Percentiles rank a stretch among this genome's conserved stretches.
phyloP scores from a whole-genome alignment of 2,329 filamentous ascomycete species.

The Talaromyces sp. region DNA sequence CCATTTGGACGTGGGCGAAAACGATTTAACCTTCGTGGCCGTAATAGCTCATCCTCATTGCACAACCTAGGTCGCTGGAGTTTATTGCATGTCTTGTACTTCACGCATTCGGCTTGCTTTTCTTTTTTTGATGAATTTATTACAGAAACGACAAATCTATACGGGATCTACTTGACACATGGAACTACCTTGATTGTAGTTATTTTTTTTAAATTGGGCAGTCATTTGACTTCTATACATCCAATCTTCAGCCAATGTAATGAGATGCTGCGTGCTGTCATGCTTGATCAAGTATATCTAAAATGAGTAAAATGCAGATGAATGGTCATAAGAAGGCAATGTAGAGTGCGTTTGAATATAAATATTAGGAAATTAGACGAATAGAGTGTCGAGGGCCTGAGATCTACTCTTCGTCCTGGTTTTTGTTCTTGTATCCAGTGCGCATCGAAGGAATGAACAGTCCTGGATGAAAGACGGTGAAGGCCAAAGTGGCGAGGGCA shows the following conservation, averaged over 20 bases:
- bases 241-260: too few relatives aligned
- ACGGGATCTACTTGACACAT: too few relatives aligned
- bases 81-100: background rate
- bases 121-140: background rate
- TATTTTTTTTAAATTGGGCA: too few relatives aligned
- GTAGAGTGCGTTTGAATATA: too few relatives aligned
- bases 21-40: conserved; percentile 8
- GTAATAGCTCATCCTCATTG: conserved; percentile 7
- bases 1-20: conserved; percentile 4
- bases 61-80: conserved; percentile 16
- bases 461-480: conserved; percentile 51
- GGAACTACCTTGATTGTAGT: too few relatives aligned
- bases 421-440: conserved; percentile 23
- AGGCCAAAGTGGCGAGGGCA: conserved; percentile 42
- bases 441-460: conserved; percentile 45
- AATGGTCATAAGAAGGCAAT: too few relatives aligned
- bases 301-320: too few relatives aligned
- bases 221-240: too few relatives aligned
- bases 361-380: too few relatives aligned
- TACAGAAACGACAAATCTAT: background rate
- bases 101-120: background rate
- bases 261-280: too few relatives aligned
- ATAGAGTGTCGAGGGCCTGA: too few relatives aligned
- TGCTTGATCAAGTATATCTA: too few relatives aligned
- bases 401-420: conserved; percentile 14